phyloP scores from a whole-genome alignment of 768 basidiomycete species.

The Leccinellum luteum region DNA sequence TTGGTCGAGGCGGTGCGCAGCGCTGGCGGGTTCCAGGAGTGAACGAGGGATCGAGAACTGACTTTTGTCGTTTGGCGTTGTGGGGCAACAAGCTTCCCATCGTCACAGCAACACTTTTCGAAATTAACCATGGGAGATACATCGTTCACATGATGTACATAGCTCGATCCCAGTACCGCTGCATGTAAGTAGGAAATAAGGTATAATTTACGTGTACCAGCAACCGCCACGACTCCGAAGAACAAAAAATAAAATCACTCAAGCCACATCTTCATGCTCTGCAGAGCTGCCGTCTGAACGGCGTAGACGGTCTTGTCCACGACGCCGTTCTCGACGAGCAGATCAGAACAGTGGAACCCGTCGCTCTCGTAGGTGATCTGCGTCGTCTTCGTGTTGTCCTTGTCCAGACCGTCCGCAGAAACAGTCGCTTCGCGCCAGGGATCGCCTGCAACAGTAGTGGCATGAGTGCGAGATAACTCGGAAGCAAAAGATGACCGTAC shows the following conservation, averaged over 20 bases:
- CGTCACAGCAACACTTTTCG: too few species aligned
- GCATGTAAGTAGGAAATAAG: not conserved
- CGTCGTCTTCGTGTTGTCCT: constrained; percentile 7
- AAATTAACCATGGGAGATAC: too few species aligned
- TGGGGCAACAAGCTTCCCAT: too few species aligned
- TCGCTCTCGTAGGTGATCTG: not conserved
- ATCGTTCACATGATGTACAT: too few species aligned
- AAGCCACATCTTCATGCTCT: not conserved
- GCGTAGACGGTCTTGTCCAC: not conserved
- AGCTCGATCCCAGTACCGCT: too few species aligned
- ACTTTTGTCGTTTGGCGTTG: too few species aligned
- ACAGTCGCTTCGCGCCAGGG: constrained; percentile 72
- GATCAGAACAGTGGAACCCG: not conserved
- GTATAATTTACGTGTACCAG: not conserved
- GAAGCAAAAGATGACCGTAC: not conserved
- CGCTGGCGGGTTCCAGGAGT: constrained; percentile 43
- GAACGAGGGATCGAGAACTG: not conserved
- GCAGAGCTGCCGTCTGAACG: not conserved
- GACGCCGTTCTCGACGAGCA: not conserved
- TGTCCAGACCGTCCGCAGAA: constrained; percentile 49
- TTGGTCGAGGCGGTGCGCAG: constrained; percentile 67
- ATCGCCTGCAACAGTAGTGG: constrained; percentile 48
- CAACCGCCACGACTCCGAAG: not conserved
- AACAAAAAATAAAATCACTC: not conserved
- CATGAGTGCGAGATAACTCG: not conserved